Percentiles rank a stretch among this genome's conserved stretches.
phyloP scores from a whole-genome alignment of 1,139 yeast genomes.

The Sugiyamaella castrensis region DNA sequence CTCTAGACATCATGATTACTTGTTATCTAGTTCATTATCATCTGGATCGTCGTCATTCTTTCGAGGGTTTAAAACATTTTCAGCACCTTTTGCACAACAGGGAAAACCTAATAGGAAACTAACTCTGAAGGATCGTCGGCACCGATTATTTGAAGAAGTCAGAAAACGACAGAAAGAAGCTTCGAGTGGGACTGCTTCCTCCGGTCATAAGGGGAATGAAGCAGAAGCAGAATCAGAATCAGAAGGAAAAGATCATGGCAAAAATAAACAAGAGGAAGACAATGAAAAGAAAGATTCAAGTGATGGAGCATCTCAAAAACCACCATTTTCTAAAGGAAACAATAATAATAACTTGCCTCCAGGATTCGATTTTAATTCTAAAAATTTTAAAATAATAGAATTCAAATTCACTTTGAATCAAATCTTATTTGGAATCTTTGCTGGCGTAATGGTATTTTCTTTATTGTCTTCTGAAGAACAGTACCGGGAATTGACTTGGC shows the following conservation, averaged over 20 bases:
- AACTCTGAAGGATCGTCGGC: constrained; percentile 9
- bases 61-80: constrained; percentile 7
- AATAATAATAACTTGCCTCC: constrained; percentile 20
- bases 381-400: constrained; percentile 21
- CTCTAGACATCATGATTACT: no score
- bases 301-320: constrained; percentile 9
- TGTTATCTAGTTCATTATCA: no score
- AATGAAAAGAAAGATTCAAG: constrained; percentile 3
- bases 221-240: constrained; percentile 13
- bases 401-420: constrained; percentile 31
- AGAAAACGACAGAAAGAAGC: constrained; percentile 2
- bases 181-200: not conserved
- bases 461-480: constrained; percentile 37
- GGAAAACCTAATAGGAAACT: constrained; percentile 5
- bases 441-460: constrained; percentile 28
- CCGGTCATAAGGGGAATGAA: not conserved
- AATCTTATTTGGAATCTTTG: constrained; percentile 32
- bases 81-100: constrained; percentile 3
- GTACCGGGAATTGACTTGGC: constrained; percentile 63
- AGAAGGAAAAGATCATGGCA: constrained; percentile 6
- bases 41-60: not conserved
- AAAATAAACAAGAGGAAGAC: constrained; percentile 9
- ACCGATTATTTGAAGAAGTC: constrained; percentile 8
- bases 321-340: constrained; percentile 3
- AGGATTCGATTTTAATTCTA: constrained; percentile 24